Evolutionary conservation across 2,329 filamentous ascomycete genomes (phyloP).

Genomic region (Ceratocystis ficicola): DNA sequence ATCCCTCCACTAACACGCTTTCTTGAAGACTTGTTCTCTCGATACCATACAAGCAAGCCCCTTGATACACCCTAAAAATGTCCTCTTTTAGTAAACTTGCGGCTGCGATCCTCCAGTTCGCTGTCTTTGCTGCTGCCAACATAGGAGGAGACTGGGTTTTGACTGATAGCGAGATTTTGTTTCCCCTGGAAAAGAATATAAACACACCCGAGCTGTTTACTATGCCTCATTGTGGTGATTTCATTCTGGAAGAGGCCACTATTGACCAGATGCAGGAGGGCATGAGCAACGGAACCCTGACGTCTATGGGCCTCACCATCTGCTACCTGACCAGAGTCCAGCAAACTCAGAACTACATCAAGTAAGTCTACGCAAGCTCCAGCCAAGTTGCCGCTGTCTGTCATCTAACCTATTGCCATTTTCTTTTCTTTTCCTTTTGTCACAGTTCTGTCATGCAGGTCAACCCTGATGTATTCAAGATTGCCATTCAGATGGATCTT

Average conservation of each 20-base stretch:
- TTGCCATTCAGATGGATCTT: slow-evolving; percentile 47
- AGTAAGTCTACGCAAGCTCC: slow-evolving; percentile 32
- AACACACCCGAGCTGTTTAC: slow-evolving; percentile 40
- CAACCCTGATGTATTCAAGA: slow-evolving; percentile 54
- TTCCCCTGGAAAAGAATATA: slow-evolving; percentile 31
- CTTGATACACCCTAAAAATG: not conserved
- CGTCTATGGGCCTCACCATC: slow-evolving; percentile 44
- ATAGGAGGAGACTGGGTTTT: not conserved
- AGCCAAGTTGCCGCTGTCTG: not conserved
- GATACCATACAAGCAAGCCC: not conserved
- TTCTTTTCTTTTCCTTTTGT: not conserved
- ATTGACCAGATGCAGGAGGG: slow-evolving; percentile 54
- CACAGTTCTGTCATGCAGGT: slow-evolving; percentile 47
- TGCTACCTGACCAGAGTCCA: slow-evolving; percentile 51
- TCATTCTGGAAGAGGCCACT: slow-evolving; percentile 55
- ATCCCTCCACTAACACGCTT: too few relatives aligned
- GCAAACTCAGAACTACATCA: slow-evolving; percentile 54
- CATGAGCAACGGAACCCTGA: slow-evolving; percentile 43
- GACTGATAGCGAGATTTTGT: slow-evolving; percentile 23
- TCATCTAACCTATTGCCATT: not conserved
- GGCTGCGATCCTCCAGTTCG: not conserved
- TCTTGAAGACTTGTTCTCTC: too few relatives aligned
- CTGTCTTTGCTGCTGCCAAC: not conserved
- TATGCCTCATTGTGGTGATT: slow-evolving; percentile 48
- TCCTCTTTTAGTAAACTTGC: not conserved